These are phyloP conservation scores for Penicillium rolfsii DNA, from an alignment of 2,329 filamentous ascomycete genomes.

Conservation along the genomic window DNA sequence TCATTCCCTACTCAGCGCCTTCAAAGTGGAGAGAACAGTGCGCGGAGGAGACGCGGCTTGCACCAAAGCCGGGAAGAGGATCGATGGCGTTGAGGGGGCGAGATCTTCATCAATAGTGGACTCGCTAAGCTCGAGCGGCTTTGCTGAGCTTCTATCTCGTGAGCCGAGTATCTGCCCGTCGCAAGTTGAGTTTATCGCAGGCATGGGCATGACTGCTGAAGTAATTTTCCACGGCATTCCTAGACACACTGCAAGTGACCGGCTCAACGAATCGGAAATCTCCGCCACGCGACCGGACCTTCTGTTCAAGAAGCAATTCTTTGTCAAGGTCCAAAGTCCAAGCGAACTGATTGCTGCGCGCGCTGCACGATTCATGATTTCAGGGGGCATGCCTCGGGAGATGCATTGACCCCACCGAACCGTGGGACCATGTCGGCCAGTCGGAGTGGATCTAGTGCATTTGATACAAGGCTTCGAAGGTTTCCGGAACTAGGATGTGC, in stretches of 20 bases:
- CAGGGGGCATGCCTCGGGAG: background rate
- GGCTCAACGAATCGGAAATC: background rate
- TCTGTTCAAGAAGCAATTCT: background rate
- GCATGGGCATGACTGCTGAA: background rate
- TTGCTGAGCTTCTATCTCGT: background rate
- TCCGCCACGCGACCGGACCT: background rate
- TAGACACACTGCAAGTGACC: background rate
- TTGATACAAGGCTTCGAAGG: background rate
- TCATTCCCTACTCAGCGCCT: background rate
- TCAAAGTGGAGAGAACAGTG: background rate
- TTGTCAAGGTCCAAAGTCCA: background rate
- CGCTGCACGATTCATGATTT: background rate
- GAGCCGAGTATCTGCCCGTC: background rate
- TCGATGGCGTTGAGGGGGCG: background rate
- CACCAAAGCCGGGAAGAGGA: background rate
- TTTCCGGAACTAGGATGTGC: background rate
- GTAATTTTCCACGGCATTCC: background rate
- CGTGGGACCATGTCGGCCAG: background rate
- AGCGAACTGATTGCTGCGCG: background rate
- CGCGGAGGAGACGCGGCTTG: background rate
- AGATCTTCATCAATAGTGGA: background rate
- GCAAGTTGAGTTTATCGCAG: no score
- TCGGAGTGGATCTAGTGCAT: background rate
- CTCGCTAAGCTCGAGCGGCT: background rate
- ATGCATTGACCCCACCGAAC: constrained; percentile 1